Evolutionary conservation across 2,329 filamentous ascomycete species (phyloP).

Genomic region (Knufia petricola): DNA sequence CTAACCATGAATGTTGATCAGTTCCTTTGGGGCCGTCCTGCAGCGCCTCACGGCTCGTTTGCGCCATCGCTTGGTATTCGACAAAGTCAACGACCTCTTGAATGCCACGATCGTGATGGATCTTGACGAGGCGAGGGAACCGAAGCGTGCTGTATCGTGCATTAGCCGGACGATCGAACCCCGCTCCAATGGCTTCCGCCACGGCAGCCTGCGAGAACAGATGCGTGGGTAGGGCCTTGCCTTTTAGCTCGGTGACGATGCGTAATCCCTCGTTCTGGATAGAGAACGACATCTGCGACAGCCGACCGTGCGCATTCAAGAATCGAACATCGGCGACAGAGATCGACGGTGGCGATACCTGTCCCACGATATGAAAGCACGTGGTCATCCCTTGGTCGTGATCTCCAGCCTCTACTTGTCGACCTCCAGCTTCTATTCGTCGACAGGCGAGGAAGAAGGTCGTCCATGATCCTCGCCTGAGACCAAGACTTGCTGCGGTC

Average conservation of each 20-base stretch:
- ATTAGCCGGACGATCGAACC: too few species aligned
- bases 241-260: too few species aligned
- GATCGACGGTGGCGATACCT: too few species aligned
- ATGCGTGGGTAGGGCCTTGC: too few species aligned
- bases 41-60: too few species aligned
- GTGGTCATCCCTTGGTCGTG: background rate
- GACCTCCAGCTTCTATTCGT: too few species aligned
- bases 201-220: too few species aligned
- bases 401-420: conserved; percentile 39
- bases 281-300: background rate
- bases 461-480: conserved; percentile 54
- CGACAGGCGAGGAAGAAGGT: conserved; percentile 72
- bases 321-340: background rate
- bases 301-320: background rate
- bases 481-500: conserved; percentile 36
- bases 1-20: too few species aligned
- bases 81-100: conserved; percentile 58
- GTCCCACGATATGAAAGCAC: too few species aligned
- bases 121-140: conserved; percentile 60
- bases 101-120: conserved; percentile 66
- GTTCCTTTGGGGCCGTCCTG: too few species aligned
- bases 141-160: conserved; percentile 63
- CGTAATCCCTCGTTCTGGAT: too few species aligned
- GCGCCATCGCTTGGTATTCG: conserved; percentile 47
- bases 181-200: too few species aligned